phyloP scores from a whole-genome alignment of 805 yeast genomes.

The Ogataea nakhonphanomensis region DNA sequence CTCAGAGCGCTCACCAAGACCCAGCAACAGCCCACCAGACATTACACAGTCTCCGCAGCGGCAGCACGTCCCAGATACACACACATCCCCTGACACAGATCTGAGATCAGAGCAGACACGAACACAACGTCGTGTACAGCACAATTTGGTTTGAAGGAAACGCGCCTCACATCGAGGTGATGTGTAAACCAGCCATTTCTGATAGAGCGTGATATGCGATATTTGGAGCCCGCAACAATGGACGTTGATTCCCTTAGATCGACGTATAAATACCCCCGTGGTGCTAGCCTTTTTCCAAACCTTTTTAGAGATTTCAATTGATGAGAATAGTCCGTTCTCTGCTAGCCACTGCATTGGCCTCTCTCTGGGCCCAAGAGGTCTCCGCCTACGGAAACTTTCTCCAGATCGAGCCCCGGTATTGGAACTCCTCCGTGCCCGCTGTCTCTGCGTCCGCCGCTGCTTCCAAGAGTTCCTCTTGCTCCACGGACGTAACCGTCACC shows the following conservation, averaged over 20 bases:
- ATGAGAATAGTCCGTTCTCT: constrained; percentile 12
- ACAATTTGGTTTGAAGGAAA: constrained; percentile 7
- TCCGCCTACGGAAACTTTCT: constrained; percentile 11
- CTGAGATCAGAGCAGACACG: neutral
- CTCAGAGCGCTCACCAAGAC: neutral
- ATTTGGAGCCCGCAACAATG: neutral
- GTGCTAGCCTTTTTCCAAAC: neutral
- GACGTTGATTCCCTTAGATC: constrained; percentile 3
- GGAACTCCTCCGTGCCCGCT: constrained; percentile 17
- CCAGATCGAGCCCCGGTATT: constrained; percentile 15
- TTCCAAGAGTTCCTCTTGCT: constrained; percentile 12
- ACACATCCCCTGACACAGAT: neutral
- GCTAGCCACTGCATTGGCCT: constrained; percentile 5
- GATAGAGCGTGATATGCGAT: neutral
- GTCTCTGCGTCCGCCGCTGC: too few relatives aligned
- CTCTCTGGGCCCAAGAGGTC: constrained; percentile 7
- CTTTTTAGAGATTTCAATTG: neutral
- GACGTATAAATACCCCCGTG: constrained; percentile 3
- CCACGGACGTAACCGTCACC: constrained; percentile 20
- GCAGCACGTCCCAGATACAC: too few relatives aligned
- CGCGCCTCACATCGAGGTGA: constrained; percentile 9
- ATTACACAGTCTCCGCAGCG: too few relatives aligned
- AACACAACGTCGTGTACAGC: constrained; percentile 13
- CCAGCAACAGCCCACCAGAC: too few relatives aligned
- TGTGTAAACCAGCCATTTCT: constrained; percentile 19